These are phyloP conservation scores for Trichoderma guizhouense DNA, from an alignment of 2,329 filamentous ascomycete genomes.

Conservation along the genomic window DNA sequence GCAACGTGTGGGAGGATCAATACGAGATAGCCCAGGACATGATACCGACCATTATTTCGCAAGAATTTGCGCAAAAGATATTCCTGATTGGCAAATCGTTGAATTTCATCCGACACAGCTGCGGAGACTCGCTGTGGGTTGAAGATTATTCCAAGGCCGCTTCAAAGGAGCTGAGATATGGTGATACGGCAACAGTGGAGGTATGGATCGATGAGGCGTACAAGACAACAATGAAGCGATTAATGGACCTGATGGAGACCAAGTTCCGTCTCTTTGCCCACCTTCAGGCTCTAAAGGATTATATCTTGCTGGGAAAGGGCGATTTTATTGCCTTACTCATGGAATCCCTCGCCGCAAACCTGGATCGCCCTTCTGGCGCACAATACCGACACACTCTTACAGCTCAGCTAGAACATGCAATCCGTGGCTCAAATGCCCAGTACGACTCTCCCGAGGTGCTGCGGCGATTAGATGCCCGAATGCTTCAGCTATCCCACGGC, in stretches of 20 bases:
- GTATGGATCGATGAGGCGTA: slow-evolving; percentile 95
- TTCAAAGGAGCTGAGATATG: slow-evolving; percentile 87
- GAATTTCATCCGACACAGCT: slow-evolving; percentile 96
- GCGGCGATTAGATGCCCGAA: slow-evolving; percentile 88
- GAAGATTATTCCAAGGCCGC: slow-evolving; percentile 91
- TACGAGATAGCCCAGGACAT: slow-evolving; percentile 82
- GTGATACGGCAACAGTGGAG: slow-evolving; percentile 87
- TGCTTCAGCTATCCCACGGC: slow-evolving; percentile 93
- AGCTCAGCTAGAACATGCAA: slow-evolving; percentile 95
- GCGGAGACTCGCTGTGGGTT: slow-evolving; percentile 90
- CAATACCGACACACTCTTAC: slow-evolving; percentile 96
- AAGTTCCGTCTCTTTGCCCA: slow-evolving; percentile 97
- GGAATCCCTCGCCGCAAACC: slow-evolving; percentile 89
- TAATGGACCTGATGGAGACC: slow-evolving; percentile 88
- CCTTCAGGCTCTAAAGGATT: slow-evolving; percentile 86
- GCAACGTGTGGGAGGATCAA: slow-evolving; percentile 97
- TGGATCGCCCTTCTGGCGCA: slow-evolving; percentile 92
- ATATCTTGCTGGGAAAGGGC: slow-evolving; percentile 88
- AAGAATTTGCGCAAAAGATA: slow-evolving; percentile 92
- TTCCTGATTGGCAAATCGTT: slow-evolving; percentile 97
- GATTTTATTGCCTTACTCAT: slow-evolving; percentile 97
- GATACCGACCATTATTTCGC: slow-evolving; percentile 89
- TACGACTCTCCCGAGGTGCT: slow-evolving; percentile 91
- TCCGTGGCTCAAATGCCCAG: slow-evolving; percentile 94
- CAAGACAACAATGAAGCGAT: slow-evolving; percentile 93